Evolutionary conservation across 257 asterid genomes (phyloP).

Genomic region (Nicotiana knightiana): DNA sequence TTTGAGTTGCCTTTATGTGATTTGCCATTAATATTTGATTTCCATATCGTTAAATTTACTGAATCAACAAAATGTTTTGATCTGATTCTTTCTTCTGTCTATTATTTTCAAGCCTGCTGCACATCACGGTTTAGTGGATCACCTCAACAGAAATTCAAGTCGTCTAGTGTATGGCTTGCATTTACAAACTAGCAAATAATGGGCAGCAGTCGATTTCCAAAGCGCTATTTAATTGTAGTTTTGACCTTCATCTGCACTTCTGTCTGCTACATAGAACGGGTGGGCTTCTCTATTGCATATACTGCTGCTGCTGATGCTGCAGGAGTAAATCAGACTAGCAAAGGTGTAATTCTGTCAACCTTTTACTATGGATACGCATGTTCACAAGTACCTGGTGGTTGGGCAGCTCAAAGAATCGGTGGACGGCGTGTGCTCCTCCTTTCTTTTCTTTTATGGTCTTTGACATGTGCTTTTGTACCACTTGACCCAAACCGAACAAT

Average conservation of each 20-base stretch:
- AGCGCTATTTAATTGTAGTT: constrained; percentile 60
- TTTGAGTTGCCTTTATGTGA: background rate
- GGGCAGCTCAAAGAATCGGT: constrained; percentile 92
- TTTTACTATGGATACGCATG: constrained; percentile 92
- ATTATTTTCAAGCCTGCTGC: background rate
- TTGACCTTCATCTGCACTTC: constrained; percentile 82
- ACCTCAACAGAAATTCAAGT: background rate
- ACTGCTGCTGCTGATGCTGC: constrained; percentile 94
- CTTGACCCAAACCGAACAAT: constrained; percentile 58
- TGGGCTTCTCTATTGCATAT: constrained; percentile 90
- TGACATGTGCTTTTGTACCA: constrained; percentile 76
- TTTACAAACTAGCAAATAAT: constrained; percentile 43
- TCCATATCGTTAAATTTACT: background rate
- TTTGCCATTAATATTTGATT: background rate
- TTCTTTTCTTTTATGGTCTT: constrained; percentile 79
- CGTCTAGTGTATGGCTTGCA: constrained; percentile 11
- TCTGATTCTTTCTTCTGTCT: background rate
- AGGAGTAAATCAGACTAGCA: constrained; percentile 68
- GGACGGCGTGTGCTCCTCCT: constrained; percentile 80
- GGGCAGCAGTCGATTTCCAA: constrained; percentile 54
- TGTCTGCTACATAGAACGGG: constrained; percentile 88
- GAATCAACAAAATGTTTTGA: background rate
- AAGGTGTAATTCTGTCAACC: constrained; percentile 77
- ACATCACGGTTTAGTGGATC: background rate
- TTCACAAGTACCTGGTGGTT: constrained; percentile 95